phyloP scores from a whole-genome alignment of 2,329 filamentous ascomycete genomes.

The Chaetomium sp. region DNA sequence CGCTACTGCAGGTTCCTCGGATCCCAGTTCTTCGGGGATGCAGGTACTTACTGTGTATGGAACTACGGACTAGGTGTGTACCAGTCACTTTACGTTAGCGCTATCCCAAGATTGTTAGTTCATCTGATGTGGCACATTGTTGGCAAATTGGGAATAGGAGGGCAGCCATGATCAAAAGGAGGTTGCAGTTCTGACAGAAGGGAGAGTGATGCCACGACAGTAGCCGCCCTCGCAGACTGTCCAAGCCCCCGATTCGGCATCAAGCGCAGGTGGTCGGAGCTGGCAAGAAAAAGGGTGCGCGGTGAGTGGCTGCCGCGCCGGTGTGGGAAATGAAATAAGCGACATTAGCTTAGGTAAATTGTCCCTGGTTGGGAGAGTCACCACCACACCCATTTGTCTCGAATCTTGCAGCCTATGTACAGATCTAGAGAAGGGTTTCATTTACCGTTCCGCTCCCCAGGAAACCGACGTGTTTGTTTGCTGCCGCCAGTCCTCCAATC shows the following conservation, averaged over 20 bases:
- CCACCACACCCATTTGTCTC: constrained; percentile 18
- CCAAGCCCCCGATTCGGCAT: constrained; percentile 18
- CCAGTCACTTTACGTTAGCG: no score
- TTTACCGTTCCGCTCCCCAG: not conserved
- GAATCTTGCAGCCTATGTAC: not conserved
- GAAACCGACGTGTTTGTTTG: not conserved
- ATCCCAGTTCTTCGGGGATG: no score
- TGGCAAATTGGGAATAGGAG: constrained; percentile 1
- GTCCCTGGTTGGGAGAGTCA: constrained; percentile 15
- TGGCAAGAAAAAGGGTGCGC: constrained; percentile 30
- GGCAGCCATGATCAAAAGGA: constrained; percentile 22
- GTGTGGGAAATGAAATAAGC: constrained; percentile 42
- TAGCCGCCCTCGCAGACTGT: not conserved
- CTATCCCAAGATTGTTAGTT: not conserved
- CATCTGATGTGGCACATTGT: constrained; percentile 3
- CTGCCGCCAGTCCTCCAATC: not conserved
- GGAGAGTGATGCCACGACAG: not conserved
- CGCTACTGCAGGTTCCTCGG: no score
- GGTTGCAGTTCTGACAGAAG: constrained; percentile 16
- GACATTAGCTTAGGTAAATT: constrained; percentile 38
- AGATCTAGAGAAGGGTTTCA: not conserved
- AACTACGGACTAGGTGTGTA: no score
- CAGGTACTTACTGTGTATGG: no score
- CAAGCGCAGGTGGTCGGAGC: constrained; percentile 27
- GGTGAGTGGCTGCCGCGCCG: constrained; percentile 29